A percentile compares a stretch with the other conserved stretches of the same genome.
Evolutionary conservation across 495 filamentous ascomycete genomes (phyloP).

Genomic region (Astrothelium subdiscretum): DNA sequence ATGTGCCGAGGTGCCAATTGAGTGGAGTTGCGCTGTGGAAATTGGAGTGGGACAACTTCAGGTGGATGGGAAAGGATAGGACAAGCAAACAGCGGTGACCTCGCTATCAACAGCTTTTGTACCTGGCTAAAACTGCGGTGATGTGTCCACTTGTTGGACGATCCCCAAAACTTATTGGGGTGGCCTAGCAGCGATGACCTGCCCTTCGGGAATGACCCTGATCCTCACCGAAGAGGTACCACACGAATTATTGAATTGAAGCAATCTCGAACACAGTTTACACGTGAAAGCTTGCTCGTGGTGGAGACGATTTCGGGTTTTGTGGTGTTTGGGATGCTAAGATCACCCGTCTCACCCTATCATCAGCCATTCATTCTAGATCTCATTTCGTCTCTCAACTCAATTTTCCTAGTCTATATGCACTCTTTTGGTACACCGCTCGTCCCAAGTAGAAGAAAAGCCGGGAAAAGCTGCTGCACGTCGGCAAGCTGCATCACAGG

Average conservation of each 20-base stretch:
- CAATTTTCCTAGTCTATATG: not conserved
- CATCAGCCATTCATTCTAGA: too few species aligned
- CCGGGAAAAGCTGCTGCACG: not conserved
- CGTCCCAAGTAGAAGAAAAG: not conserved
- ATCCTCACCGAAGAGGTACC: not conserved
- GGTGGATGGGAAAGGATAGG: too few species aligned
- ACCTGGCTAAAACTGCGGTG: not conserved
- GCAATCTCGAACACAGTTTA: too few species aligned
- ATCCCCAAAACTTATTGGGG: not conserved
- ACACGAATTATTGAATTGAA: too few species aligned
- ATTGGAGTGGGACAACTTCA: too few species aligned
- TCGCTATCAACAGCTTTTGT: not conserved
- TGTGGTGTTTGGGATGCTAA: too few species aligned
- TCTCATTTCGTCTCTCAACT: too few species aligned
- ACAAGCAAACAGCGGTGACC: too few species aligned
- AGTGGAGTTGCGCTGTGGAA: too few species aligned
- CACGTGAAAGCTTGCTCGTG: not conserved
- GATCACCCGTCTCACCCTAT: too few species aligned
- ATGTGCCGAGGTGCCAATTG: too few species aligned
- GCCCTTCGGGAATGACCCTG: not conserved
- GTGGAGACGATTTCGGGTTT: not conserved
- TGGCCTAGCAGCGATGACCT: not conserved
- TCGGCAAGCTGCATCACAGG: not conserved
- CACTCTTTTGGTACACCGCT: not conserved
- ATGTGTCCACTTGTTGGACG: not conserved